Percentiles rank a stretch among this genome's conserved stretches.
Conservation (phyloP, 192 early-diverging fungal species). For the Hyaloraphidium curvatum region DNA sequence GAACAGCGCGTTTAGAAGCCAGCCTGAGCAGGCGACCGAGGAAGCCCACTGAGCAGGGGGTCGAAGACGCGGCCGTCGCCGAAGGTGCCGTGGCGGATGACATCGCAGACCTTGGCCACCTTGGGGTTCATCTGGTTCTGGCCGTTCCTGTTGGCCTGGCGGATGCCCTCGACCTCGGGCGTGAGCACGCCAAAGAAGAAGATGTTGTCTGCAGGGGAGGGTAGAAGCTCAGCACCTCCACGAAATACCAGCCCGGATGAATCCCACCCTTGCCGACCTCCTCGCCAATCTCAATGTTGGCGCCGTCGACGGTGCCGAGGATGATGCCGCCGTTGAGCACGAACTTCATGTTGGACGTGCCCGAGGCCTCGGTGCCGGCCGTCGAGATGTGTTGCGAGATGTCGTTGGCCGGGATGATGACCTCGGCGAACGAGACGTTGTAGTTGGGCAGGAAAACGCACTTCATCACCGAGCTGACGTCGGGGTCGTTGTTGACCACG, state of each 20-base stretch:
- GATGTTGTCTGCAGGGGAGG: no score
- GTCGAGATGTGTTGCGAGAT: conserved; percentile 99
- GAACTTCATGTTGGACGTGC: conserved; percentile 96
- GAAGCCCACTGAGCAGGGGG: conserved; percentile 36
- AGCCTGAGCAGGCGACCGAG: conserved; percentile 10
- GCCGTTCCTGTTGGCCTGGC: conserved; percentile 73
- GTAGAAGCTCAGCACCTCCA: no score
- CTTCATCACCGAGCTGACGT: conserved; percentile 70
- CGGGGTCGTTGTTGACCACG: conserved; percentile 69
- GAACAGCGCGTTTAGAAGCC: background rate
- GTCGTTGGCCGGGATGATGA: conserved; percentile 76
- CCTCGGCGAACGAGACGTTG: conserved; percentile 77
- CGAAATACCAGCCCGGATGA: no score
- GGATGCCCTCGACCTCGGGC: conserved; percentile 79
- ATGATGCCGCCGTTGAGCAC: conserved; percentile 96
- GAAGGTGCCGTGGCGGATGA: conserved; percentile 61
- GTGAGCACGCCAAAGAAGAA: conserved; percentile 90
- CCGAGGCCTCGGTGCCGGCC: conserved; percentile 95
- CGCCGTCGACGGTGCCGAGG: conserved; percentile 92
- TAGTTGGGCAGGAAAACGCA: conserved; percentile 96
- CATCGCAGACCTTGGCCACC: conserved; percentile 58
- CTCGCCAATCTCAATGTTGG: conserved; percentile 97
- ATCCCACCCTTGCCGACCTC: conserved; percentile 84
- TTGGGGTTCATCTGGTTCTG: conserved; percentile 52
- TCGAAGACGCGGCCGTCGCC: conserved; percentile 62